Base-by-base conservation (phyloP, 768 basidiomycete species). In the Suillus variegatus region DNA sequence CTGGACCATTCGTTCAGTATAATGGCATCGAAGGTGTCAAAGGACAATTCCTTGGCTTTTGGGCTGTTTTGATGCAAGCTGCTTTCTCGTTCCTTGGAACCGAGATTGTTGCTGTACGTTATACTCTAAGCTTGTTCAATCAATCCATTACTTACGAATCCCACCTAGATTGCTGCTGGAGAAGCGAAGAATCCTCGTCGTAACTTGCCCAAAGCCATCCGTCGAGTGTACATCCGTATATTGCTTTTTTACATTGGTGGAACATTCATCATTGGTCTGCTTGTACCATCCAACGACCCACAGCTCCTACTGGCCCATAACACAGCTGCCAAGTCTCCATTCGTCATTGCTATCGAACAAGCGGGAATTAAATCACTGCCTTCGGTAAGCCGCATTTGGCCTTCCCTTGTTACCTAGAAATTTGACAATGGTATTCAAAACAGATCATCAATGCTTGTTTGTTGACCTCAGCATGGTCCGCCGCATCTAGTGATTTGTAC, bases 11-110 rank as follows among this genome's bases (percentile, higher is more conserved):
- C 73, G 88, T 83, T 13, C 93, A 97, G 72, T 93, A 78, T 70
- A 18, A 80, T 20, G 80, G 75, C 5, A 92, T 94, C 25, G 13
- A 71, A 4, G 96, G 96, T 4, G 66, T 84, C 3, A 86, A 84
- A 69, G 95, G 95, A 12, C 86, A 81, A 28, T 97, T 97, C 84
- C 82, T 89, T 25, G 89, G 85, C 32, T 88, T 82, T 79, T 88
- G 85, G 84, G 76, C 85, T 0, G 89, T 90, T 64, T 79, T 96
- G 78, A 88, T 88, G 9, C 91, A 95, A 68, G 96, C 96, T 4
- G 94, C 93, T 16, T 97, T 96, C 82, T 94, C 93, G 13, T 96
- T 84, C 76, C 94, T 95, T 66, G 96, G 95, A 20, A 95, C 94
- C 6, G 96, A 98, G 76, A 95, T 97, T 72, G 94, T 97, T 49